Percentiles rank a stretch among this genome's conserved stretches.
These are phyloP conservation scores for Fomitopsis palustris DNA, from an alignment of 1,284 basidiomycete species.

Conservation along the genomic window DNA sequence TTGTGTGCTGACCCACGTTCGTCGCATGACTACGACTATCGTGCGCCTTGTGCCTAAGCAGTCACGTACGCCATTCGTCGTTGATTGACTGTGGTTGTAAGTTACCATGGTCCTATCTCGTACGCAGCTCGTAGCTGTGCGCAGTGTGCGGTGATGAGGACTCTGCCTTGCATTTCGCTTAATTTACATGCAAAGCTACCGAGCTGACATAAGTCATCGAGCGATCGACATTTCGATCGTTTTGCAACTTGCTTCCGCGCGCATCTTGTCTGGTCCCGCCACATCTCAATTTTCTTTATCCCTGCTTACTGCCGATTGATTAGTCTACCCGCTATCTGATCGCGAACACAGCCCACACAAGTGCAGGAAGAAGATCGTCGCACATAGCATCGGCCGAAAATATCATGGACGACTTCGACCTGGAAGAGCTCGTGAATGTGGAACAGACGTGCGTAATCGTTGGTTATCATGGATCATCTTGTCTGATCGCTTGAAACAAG, in stretches of 20 bases:
- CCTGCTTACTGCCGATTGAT: background rate
- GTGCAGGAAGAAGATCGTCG: background rate
- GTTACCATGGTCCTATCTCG: too few species aligned
- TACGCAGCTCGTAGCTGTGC: too few species aligned
- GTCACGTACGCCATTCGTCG: background rate
- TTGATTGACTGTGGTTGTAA: too few species aligned
- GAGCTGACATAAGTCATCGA: background rate
- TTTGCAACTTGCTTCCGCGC: background rate
- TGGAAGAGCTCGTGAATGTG: constrained; percentile 64
- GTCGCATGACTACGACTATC: background rate
- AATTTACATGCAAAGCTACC: background rate
- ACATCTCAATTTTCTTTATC: background rate
- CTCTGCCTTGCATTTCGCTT: too few species aligned
- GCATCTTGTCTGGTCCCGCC: background rate
- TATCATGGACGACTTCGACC: constrained; percentile 41
- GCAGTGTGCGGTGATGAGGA: too few species aligned
- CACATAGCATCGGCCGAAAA: background rate
- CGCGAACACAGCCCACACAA: background rate
- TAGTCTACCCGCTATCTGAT: background rate
- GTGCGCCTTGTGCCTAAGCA: background rate
- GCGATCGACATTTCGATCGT: background rate
- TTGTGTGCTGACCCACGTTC: background rate
- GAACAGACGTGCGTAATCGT: constrained; percentile 57
- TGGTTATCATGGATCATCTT: background rate
- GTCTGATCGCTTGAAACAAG: constrained; percentile 36